A percentile compares a stretch with the other conserved stretches of the same genome.
phyloP scores from a whole-genome alignment of 352 stramenopile genomes.

The Phytophthora europaea region DNA sequence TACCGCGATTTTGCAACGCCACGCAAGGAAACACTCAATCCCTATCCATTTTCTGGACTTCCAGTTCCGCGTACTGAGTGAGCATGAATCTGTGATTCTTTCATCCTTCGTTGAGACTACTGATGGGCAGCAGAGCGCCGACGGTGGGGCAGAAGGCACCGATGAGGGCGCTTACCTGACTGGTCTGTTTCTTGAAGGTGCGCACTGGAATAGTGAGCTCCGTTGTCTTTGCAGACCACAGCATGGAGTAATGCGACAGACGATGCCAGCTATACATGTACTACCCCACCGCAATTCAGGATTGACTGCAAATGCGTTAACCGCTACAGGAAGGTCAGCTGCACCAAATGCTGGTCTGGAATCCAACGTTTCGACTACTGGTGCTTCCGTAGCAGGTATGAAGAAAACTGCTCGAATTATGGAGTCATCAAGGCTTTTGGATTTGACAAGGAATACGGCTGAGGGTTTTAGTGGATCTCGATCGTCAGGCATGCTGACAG shows the following conservation, averaged over 20 bases:
- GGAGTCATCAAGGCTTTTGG: background rate
- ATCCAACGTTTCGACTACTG: slow-evolving; percentile 3
- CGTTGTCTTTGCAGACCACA: slow-evolving; percentile 60
- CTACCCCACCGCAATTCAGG: slow-evolving; percentile 52
- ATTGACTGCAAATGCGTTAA: background rate
- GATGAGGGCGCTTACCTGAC: slow-evolving; percentile 67
- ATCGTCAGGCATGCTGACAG: background rate
- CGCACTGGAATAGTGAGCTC: slow-evolving; percentile 65
- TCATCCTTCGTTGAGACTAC: background rate
- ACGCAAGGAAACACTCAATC: slow-evolving; percentile 71
- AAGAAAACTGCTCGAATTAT: background rate
- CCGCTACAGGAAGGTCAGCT: background rate
- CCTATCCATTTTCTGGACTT: slow-evolving; percentile 87
- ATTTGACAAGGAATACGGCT: background rate
- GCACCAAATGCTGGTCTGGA: background rate
- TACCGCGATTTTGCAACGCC: slow-evolving; percentile 79
- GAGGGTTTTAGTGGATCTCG: background rate
- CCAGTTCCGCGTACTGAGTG: slow-evolving; percentile 68
- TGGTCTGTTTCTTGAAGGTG: slow-evolving; percentile 77
- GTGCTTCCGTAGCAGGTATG: background rate
- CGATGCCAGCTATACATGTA: slow-evolving; percentile 91
- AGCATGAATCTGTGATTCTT: slow-evolving; percentile 40
- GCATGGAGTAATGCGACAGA: slow-evolving; percentile 70
- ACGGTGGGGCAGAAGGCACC: background rate
- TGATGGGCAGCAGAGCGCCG: slow-evolving; percentile 8